Evolutionary conservation across 257 asterid genomes (phyloP), one percentile per base, ranked within the genome.

Genomic region (Ophiorrhiza pumila): DNA sequence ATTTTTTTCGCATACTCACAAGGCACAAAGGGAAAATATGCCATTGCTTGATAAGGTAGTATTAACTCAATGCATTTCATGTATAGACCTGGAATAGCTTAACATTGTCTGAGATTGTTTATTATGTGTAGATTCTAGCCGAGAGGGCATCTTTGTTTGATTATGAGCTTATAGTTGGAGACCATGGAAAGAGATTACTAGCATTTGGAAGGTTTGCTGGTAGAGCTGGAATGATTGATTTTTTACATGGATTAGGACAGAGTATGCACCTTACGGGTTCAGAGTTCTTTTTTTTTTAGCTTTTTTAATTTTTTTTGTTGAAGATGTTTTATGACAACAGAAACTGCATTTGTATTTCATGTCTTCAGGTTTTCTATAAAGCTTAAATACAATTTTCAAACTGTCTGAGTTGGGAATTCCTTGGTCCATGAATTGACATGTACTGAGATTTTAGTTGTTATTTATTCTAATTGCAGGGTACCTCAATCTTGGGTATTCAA

Each of bases 141-240:
- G 96, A 86, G 78, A 87, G 86, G 80, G 97, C 95, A 43, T 83
- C 97, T 52, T 78, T 91, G 84, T 91, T 87, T 73, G 97, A 94
- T 83, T 94, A 91, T 72, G 99, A 94, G 85, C 98, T 94, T 76
- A 94, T 94, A 41, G 87, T 88, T 71, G 99, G 91, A 69, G 96
- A 90, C 10, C 83, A 90, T 77, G 98, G 96, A 76, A 87, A 87
- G 78, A 84, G 99, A 77, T 74, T 94, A 77, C 86, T 94, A 58
- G 97, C 99, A 22, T 94, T 94, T 32, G 99, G 97, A 63, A 90
- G 76, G 74, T 94, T 94, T 76, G 99, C 99, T 75, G 97, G 99
- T 74, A 82, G 90, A 79, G 99, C 97, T 46, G 99, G 97, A 81
- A 86, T 91, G 92, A 71, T 94, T 50, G 99, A 94, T 72, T 86